phyloP scores from a whole-genome alignment of 495 filamentous ascomycete species.

The Pseudotulostoma volvatum region DNA sequence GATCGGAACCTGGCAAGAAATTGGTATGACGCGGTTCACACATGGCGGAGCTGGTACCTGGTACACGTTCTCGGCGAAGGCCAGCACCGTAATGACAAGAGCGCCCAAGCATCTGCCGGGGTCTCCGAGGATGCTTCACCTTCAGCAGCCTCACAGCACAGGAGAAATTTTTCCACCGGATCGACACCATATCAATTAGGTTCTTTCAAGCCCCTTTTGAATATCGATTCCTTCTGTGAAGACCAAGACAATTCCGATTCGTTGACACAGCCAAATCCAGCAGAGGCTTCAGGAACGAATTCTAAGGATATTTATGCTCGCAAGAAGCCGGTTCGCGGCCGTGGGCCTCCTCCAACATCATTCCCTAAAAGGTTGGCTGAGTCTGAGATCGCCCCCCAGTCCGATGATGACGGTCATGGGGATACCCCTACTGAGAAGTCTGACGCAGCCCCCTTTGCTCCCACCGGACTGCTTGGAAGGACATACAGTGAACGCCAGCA shows the following conservation, averaged over 20 bases:
- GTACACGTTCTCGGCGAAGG: conserved; percentile 46
- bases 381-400: conserved; percentile 7
- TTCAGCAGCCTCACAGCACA: conserved; percentile 8
- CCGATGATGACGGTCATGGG: conserved; percentile 11
- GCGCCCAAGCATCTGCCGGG: background rate
- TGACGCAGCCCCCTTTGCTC: conserved; percentile 36
- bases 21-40: conserved; percentile 55
- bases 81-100: conserved; percentile 16
- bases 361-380: conserved; percentile 20
- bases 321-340: conserved; percentile 23
- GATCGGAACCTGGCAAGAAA: conserved; percentile 45
- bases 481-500: conserved; percentile 45
- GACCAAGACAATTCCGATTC: conserved; percentile 14
- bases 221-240: conserved; percentile 33
- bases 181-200: conserved; percentile 35
- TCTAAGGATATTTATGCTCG: conserved; percentile 17
- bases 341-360: conserved; percentile 28
- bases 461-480: conserved; percentile 42
- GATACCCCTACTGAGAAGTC: too few species aligned
- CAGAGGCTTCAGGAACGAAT: background rate
- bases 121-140: background rate
- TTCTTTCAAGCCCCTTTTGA: conserved; percentile 38
- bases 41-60: conserved; percentile 83
- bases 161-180: conserved; percentile 18
- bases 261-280: conserved; percentile 2